Conservation (phyloP, 306 rosid species). For the Argentina anserina region DNA sequence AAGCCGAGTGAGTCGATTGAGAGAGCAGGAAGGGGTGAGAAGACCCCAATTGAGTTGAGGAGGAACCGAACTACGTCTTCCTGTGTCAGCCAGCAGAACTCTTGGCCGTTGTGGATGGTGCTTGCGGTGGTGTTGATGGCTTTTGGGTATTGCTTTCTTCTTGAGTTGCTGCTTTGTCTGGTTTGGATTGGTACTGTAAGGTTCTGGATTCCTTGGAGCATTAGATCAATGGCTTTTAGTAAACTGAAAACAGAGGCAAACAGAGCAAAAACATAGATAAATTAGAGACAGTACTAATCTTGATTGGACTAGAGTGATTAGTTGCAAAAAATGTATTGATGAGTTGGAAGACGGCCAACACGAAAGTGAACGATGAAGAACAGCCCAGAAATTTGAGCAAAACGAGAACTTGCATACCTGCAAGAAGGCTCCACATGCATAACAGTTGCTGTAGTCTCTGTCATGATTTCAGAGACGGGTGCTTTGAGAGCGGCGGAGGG, state of each 20-base stretch:
- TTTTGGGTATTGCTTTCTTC: conserved; percentile 67
- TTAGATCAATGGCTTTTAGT: conserved; percentile 77
- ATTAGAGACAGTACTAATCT: not conserved
- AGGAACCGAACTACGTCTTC: conserved; percentile 83
- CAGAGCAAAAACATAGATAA: conserved; percentile 6
- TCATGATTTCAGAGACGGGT: conserved; percentile 53
- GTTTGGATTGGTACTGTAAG: conserved; percentile 66
- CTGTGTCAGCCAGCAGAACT: conserved; percentile 86
- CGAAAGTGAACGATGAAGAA: not conserved
- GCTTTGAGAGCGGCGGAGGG: conserved; percentile 64
- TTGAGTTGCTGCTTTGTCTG: conserved; percentile 39
- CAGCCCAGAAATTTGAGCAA: not conserved
- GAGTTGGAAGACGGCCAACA: not conserved
- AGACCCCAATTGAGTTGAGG: conserved; percentile 71
- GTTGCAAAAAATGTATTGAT: not conserved
- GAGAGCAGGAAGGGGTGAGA: conserved; percentile 64
- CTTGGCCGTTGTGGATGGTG: conserved; percentile 50
- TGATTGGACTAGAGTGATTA: too few species aligned
- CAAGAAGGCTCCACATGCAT: conserved; percentile 69
- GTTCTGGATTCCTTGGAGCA: conserved; percentile 84
- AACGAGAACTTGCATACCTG: conserved; percentile 47
- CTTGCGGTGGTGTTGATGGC: conserved; percentile 17
- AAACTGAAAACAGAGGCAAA: conserved; percentile 43
- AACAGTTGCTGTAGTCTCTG: conserved; percentile 41
- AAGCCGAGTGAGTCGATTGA: conserved; percentile 65